A percentile compares a stretch with the other conserved stretches of the same genome.
Evolutionary conservation across 164 flowering plant species (phyloP).

Genomic region (Kalanchoe fedtschenkoi): DNA sequence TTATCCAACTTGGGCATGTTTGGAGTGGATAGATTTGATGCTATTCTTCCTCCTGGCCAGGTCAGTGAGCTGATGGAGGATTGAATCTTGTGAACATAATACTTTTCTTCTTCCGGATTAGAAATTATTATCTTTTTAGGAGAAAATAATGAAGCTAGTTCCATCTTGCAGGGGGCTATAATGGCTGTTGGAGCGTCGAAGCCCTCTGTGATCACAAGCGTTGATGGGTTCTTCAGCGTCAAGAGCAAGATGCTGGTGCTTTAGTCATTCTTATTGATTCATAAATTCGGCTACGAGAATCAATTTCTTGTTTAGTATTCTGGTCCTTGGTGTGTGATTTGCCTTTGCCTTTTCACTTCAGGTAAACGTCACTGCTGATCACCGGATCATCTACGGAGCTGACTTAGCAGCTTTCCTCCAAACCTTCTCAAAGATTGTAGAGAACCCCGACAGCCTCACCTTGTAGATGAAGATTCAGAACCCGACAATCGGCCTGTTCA

Average conservation of each 20-base stretch:
- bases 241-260: constrained; percentile 93
- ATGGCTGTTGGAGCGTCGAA: constrained; percentile 99
- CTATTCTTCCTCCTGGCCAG: constrained; percentile 98
- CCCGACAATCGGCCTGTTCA: background rate
- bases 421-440: constrained; percentile 75
- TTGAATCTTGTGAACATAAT: background rate
- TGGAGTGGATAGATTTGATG: constrained; percentile 97
- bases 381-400: constrained; percentile 79
- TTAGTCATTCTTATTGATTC: constrained; percentile 13
- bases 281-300: background rate
- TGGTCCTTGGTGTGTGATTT: background rate
- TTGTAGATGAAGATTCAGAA: constrained; percentile 26
- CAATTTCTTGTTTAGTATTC: background rate
- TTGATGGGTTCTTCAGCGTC: constrained; percentile 84
- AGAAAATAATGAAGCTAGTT: constrained; percentile 5
- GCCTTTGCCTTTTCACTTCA: constrained; percentile 19
- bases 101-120: background rate
- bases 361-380: constrained; percentile 97
- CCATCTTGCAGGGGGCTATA: constrained; percentile 68
- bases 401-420: constrained; percentile 89
- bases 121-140: background rate
- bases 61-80: constrained; percentile 35
- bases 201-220: constrained; percentile 72
- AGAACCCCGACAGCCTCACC: constrained; percentile 81
- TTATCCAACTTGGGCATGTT: constrained; percentile 96